Evolutionary conservation across 345 rosid genomes (phyloP), one percentile per base, ranked within the genome.

Genomic region (Anacardium occidentale): DNA sequence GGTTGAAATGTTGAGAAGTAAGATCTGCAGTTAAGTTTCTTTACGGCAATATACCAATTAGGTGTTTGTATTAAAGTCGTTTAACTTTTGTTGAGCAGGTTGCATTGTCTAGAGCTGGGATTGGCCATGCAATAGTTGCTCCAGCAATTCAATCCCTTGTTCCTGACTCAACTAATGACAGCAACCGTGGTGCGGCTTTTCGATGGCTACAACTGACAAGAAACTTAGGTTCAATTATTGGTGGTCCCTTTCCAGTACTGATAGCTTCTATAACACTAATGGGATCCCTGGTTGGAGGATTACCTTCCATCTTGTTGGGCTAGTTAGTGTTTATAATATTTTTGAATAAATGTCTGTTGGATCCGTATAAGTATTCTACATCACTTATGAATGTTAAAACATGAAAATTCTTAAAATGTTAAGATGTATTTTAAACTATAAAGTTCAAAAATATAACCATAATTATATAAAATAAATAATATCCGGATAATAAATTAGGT

Each of bases 211-310:
- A 89, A 17, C 68, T 94, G 37, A 89, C 94, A n/a, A 87, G 89
- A 68, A 91, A 94, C 74, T 0, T 87, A 0, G 98, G 97, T 71
- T 86, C 97, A 4, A 73, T 90, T 17, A n/a, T 90, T 40, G 98
- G 97, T 4, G 97, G 97, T 26, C 87, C 90, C 17, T 77, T 83
- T 66, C 87, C 96, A 53, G 83, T 90, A 37, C 47, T 87, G 70
- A 80, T 91, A 80, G 96, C 98, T 79, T 91, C 94, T 0, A 56
- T 59, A 10, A 85, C 90, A 34, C 61, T 94, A 74, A 78, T 90
- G 77, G 98, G 93, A 76, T 94, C 68, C 91, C 97, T 75, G 93
- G 97, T 61, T 89, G 98, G 98, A 84, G 97, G 82, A 66, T 94
- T 69, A 79, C 97, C 59, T 94, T 94, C 81, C 95, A 87, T 77